These are phyloP conservation scores for Blumeriella jaapii DNA, from an alignment of 2,329 filamentous ascomycete genomes.

Conservation along the genomic window DNA sequence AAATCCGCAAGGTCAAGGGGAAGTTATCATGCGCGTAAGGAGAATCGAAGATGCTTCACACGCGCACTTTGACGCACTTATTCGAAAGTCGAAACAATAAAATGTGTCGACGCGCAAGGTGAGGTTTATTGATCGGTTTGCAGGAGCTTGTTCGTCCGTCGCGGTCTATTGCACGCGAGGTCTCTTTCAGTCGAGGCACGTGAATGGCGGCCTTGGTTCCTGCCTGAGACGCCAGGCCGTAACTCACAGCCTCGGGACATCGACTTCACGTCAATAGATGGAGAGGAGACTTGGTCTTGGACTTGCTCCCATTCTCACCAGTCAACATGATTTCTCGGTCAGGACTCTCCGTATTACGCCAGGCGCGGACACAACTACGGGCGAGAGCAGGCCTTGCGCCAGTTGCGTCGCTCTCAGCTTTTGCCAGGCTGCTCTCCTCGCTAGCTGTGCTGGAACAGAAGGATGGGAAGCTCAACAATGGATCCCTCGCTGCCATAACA, in stretches of 20 bases:
- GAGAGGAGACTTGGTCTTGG: background rate
- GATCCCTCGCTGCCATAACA: conserved; percentile 74
- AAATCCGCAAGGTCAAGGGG: background rate
- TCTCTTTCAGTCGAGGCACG: no score
- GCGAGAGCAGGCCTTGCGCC: conserved; percentile 29
- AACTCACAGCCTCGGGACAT: no score
- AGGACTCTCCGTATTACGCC: conserved; percentile 22
- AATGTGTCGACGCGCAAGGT: conserved; percentile 14
- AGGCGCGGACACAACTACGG: conserved; percentile 32
- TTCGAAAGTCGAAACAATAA: conserved; percentile 14
- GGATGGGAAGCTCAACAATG: conserved; percentile 73
- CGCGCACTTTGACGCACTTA: no score
- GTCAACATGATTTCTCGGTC: conserved; percentile 26
- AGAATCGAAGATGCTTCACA: no score
- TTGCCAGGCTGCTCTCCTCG: conserved; percentile 68
- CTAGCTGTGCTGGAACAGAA: conserved; percentile 87
- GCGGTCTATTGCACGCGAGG: no score
- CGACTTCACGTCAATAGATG: no score
- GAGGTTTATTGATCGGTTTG: conserved; percentile 12
- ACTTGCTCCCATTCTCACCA: conserved; percentile 5
- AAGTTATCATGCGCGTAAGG: background rate
- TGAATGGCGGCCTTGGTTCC: no score
- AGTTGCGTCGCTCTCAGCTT: conserved; percentile 34
- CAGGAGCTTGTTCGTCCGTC: no score
- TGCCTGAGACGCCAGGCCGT: no score